Evolutionary conservation across 306 rosid species (phyloP), one percentile per base, ranked within the genome.

Genomic region (Astragalus glycyphyllos): DNA sequence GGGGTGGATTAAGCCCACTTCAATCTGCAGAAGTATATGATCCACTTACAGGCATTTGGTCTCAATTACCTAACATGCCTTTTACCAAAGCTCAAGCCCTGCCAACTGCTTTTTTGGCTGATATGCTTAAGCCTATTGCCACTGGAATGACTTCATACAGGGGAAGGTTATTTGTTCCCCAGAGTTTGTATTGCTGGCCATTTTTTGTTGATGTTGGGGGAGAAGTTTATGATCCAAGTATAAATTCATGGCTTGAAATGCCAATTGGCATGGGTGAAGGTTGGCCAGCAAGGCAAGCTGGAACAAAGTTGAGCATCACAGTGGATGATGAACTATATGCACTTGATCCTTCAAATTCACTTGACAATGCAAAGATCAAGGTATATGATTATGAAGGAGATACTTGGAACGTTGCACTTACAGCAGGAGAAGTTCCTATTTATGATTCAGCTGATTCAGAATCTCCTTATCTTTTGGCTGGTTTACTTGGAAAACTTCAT

Each of bases 261-360:
- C 84, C 81, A n/a, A 7, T 10, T 11, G 81, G 84, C 57, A 80
- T 80, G 84, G 81, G 84, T 32, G 81, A 75, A 67, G 77, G 81
- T 10, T 80, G 84, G 84, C 84, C 81, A 0, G 78, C 84, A n/a
- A 80, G 80, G 76, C 84, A 80, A 70, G 77, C 84, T 17, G 84
- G 84, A 69, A 80, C 81, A 32, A 80, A 76, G 41, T 41, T 80
- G 67, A 70, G 81, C 44, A 74, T 75, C 29, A 56, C 56, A 11
- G 75, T 80, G 34, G 26, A 76, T 7, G 71, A 46, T 64, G 67
- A 75, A 14, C 57, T 80, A 13, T 80, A 80, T 58, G 81, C 84
- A n/a, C 75, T 80, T 26, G 81, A 80, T 65, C 84, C 81, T n/a
- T 76, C 84, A 48, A 69, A 46, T 65, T 70, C 84, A 41, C 74